A percentile compares a stretch with the other conserved stretches of the same genome.
Conservation (phyloP, 148 eudicot species). For the Tetragonia tetragonoides region DNA sequence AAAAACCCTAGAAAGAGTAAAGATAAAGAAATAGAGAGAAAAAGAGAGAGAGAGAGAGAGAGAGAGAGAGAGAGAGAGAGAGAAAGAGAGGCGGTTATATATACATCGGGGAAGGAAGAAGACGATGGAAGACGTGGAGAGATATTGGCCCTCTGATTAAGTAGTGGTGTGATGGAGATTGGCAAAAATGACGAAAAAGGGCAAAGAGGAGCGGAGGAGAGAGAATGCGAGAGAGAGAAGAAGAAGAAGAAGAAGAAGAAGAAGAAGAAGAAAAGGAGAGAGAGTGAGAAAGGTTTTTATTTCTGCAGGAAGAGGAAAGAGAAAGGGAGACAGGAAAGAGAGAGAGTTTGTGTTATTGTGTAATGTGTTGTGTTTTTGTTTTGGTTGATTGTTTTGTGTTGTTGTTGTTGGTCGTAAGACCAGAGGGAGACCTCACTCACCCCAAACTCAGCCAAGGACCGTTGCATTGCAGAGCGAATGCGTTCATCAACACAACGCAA, state of each 20-base stretch:
- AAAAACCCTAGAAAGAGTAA: constrained; percentile 44
- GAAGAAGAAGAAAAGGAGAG: constrained; percentile 4
- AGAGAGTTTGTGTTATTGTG: no score
- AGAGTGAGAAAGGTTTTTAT: background rate
- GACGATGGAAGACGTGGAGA: constrained; percentile 39
- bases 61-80: no score
- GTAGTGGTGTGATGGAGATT: background rate
- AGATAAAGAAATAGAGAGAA: constrained; percentile 9
- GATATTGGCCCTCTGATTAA: constrained; percentile 32
- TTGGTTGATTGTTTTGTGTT: no score
- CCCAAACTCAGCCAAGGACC: no score
- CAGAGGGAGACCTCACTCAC: no score
- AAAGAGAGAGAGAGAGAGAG: no score
- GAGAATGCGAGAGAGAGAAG: constrained; percentile 1
- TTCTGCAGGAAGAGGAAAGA: background rate
- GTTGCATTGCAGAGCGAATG: no score
- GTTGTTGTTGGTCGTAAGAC: no score
- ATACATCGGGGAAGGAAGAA: constrained; percentile 19
- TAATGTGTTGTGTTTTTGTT: no score
- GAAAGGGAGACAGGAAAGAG: no score
- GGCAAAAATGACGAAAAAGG: constrained; percentile 44
- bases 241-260: constrained; percentile 2
- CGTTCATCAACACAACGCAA: no score
- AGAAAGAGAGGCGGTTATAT: constrained; percentile 11
- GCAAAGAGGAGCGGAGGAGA: constrained; percentile 19